A percentile compares a stretch with the other conserved stretches of the same genome.
Evolutionary conservation across 2,329 filamentous ascomycete genomes (phyloP).

Genomic region (Aspergillus fumigatiaffinis): DNA sequence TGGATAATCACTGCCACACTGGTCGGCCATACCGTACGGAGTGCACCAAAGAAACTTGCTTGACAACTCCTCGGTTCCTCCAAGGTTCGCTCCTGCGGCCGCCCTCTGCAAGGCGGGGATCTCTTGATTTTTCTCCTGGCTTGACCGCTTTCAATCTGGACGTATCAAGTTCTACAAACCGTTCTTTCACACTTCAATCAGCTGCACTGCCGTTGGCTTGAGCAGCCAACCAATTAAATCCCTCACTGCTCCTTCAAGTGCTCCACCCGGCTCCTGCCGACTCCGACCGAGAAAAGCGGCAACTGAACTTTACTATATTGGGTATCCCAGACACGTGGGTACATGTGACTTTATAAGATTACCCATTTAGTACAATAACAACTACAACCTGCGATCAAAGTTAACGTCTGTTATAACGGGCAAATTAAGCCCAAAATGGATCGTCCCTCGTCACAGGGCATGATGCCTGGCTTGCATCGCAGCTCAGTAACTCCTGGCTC

Average conservation of each 20-base stretch:
- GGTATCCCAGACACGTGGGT: conserved; percentile 15
- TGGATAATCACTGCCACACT: background rate
- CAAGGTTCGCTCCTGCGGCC: background rate
- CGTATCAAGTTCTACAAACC: conserved; percentile 11
- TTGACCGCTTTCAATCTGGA: conserved; percentile 2
- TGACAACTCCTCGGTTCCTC: background rate
- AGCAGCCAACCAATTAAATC: conserved; percentile 10
- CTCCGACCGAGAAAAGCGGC: conserved; percentile 1
- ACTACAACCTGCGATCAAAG: background rate
- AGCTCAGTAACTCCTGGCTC: conserved; percentile 23
- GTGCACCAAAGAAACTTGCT: background rate
- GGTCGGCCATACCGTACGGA: background rate
- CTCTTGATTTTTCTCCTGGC: background rate
- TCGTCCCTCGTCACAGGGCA: conserved; percentile 27
- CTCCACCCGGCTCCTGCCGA: conserved; percentile 4
- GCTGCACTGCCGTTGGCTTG: conserved; percentile 9
- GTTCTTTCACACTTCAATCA: conserved; percentile 5
- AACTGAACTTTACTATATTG: conserved; percentile 10
- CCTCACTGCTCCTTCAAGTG: background rate
- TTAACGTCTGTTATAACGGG: conserved; percentile 8
- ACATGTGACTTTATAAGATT: conserved; percentile 14
- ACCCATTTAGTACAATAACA: conserved; percentile 3
- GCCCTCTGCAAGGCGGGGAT: conserved; percentile 1
- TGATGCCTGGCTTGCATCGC: conserved; percentile 27
- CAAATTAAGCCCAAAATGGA: conserved; percentile 29